These are phyloP conservation scores for Hyaloscypha finlandica DNA, from an alignment of 495 filamentous ascomycete genomes.

Conservation along the genomic window DNA sequence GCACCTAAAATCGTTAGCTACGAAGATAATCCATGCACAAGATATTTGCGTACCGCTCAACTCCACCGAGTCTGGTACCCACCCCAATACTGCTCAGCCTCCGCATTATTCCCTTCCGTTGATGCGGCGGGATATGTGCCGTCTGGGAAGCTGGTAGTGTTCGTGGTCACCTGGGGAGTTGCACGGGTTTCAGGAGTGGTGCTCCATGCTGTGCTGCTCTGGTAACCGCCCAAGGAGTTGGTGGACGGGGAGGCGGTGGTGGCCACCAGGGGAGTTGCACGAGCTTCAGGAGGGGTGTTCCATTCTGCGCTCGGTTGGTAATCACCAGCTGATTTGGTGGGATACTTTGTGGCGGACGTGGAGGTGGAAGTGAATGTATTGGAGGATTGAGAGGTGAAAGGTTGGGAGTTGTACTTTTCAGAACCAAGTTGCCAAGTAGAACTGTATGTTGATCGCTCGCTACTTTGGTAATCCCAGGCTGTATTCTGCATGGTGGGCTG, in stretches of 20 bases:
- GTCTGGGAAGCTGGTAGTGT: neutral
- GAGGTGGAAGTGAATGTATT: neutral
- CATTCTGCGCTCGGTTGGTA: neutral
- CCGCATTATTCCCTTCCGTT: neutral
- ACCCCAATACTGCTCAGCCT: neutral
- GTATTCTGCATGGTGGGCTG: neutral
- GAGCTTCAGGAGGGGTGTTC: neutral
- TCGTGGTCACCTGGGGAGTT: neutral
- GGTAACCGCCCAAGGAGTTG: neutral
- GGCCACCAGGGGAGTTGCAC: neutral
- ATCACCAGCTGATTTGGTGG: neutral
- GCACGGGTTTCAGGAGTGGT: neutral
- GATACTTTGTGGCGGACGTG: neutral
- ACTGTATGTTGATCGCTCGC: neutral
- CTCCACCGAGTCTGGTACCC: neutral
- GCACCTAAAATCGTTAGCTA: neutral
- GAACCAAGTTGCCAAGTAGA: neutral
- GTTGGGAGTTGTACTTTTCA: neutral
- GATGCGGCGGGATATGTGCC: neutral
- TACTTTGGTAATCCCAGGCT: neutral
- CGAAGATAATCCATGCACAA: neutral
- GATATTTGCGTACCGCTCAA: neutral
- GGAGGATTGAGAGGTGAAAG: neutral
- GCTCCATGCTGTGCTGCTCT: neutral
- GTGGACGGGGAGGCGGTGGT: neutral